phyloP scores from a whole-genome alignment of 768 basidiomycete species.

The Mrakia blollopis region DNA sequence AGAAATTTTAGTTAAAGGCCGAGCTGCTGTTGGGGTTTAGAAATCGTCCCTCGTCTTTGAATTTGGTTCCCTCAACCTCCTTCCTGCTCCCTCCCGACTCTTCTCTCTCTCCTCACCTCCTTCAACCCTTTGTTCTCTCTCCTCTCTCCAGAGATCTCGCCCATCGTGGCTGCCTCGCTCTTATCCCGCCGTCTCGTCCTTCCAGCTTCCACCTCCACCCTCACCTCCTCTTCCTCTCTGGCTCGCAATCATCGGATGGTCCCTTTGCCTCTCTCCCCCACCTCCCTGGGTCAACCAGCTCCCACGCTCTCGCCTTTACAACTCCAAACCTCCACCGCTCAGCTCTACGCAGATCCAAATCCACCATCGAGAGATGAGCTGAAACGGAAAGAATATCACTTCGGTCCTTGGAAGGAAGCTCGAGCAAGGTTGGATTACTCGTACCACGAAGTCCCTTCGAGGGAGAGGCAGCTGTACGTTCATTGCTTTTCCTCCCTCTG shows the following conservation, averaged over 20 bases:
- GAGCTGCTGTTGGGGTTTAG: too few relatives aligned
- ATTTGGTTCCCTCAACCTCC: too few relatives aligned
- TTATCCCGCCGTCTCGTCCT: not conserved
- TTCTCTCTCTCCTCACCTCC: not conserved
- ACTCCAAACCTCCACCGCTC: conserved; percentile 34
- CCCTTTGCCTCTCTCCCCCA: conserved; percentile 9
- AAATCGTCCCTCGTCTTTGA: too few relatives aligned
- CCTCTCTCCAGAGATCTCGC: conserved; percentile 46
- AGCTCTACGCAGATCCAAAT: conserved; percentile 35
- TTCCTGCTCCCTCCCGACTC: not conserved
- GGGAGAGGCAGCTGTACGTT: conserved; percentile 33
- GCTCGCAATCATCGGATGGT: not conserved
- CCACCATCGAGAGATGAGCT: conserved; percentile 19
- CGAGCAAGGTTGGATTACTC: conserved; percentile 35
- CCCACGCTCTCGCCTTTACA: conserved; percentile 31
- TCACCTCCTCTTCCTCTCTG: not conserved
- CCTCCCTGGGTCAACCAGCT: conserved; percentile 14
- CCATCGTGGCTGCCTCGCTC: conserved; percentile 3
- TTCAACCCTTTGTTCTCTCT: conserved; percentile 45
- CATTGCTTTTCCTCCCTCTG: not conserved
- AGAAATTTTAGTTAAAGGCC: too few relatives aligned
- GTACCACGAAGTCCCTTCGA: conserved; percentile 37
- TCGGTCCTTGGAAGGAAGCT: conserved; percentile 28
- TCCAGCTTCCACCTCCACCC: not conserved
- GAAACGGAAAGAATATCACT: conserved; percentile 15